phyloP scores from a whole-genome alignment of 73 alveolate genomes.

The Tetrahymena elliotti region DNA sequence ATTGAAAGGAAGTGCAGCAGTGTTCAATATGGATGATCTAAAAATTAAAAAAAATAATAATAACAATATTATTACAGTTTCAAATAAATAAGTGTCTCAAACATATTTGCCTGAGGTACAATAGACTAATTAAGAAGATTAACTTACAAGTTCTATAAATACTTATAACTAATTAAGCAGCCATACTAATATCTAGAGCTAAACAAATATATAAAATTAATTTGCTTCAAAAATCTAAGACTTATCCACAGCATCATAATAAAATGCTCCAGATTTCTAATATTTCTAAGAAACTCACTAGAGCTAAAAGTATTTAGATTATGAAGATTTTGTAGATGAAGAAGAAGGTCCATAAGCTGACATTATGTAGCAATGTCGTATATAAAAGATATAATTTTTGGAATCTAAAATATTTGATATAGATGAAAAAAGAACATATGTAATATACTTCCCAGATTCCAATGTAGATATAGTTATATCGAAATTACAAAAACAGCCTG shows the following conservation, averaged over 20 bases:
- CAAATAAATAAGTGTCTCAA: not conserved
- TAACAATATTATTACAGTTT: not conserved
- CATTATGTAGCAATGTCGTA: not conserved
- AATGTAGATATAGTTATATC: not conserved
- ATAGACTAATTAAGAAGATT: not conserved
- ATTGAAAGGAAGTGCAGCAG: not conserved
- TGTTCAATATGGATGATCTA: not conserved
- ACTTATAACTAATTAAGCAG: not conserved
- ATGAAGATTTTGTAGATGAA: not conserved
- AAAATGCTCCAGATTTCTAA: not conserved
- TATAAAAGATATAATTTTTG: not conserved
- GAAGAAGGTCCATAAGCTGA: not conserved
- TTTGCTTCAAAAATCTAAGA: not conserved
- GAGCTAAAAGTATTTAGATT: not conserved
- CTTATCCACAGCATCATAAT: not conserved
- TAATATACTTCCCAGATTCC: not conserved
- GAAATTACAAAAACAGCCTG: not conserved
- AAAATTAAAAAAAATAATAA: not conserved
- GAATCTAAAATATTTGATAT: not conserved
- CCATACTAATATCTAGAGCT: not conserved
- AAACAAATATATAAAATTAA: not conserved
- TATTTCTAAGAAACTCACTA: not conserved
- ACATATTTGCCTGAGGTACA: not conserved
- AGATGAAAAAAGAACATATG: not conserved
- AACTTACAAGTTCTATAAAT: not conserved